These are phyloP conservation scores for Tripterygium wilfordii DNA, from an alignment of 177 flowering plant species.

Conservation along the genomic window DNA sequence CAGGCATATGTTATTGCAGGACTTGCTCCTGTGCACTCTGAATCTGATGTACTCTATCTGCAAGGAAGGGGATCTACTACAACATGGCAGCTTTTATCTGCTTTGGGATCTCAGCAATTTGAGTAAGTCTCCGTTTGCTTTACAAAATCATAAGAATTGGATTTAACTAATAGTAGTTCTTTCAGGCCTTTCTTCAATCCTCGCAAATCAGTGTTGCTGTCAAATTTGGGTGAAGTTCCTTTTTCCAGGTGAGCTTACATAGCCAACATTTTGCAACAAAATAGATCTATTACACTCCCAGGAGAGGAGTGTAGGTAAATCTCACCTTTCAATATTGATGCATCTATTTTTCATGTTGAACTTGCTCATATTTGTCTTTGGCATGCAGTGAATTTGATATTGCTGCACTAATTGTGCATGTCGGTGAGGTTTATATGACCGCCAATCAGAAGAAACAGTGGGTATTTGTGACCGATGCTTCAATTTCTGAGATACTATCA, in stretches of 20 bases:
- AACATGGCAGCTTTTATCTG: slow-evolving; percentile 53
- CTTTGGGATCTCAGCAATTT: slow-evolving; percentile 35
- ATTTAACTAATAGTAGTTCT: slow-evolving; percentile 11
- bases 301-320: no score
- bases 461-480: slow-evolving; percentile 87
- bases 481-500: slow-evolving; percentile 24
- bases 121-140: slow-evolving; percentile 41
- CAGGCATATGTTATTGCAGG: slow-evolving; percentile 61
- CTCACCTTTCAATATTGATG: slow-evolving; percentile 5
- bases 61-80: slow-evolving; percentile 74
- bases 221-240: slow-evolving; percentile 72
- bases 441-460: slow-evolving; percentile 75
- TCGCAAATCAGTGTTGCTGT: slow-evolving; percentile 49
- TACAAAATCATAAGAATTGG: slow-evolving; percentile 3
- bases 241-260: slow-evolving; percentile 54
- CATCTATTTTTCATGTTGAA: slow-evolving; percentile 7
- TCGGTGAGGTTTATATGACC: slow-evolving; percentile 60
- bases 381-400: slow-evolving; percentile 81
- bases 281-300: no score
- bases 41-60: slow-evolving; percentile 52
- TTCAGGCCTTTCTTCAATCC: slow-evolving; percentile 80
- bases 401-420: slow-evolving; percentile 65
- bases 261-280: background rate
- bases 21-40: slow-evolving; percentile 49
- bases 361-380: slow-evolving; percentile 9